Evolutionary conservation across 1,284 basidiomycete genomes (phyloP).

Genomic region (Tylopilus orsonianus): DNA sequence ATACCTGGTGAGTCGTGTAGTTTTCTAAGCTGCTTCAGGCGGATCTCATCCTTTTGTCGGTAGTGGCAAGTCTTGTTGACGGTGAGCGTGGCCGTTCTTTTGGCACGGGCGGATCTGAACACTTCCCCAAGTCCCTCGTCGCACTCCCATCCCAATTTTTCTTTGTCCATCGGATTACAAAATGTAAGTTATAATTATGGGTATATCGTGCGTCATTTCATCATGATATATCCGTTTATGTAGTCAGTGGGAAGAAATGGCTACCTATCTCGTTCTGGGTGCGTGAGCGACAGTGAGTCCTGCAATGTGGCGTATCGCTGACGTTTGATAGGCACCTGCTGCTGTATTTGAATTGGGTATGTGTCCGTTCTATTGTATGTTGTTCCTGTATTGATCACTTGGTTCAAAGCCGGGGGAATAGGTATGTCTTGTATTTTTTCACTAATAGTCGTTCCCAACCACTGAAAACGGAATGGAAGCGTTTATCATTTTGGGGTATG

Average conservation of each 20-base stretch:
- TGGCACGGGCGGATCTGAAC: not conserved
- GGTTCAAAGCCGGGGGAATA: constrained; percentile 14
- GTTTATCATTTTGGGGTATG: constrained; percentile 19
- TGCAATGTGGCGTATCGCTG: constrained; percentile 2
- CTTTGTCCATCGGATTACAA: constrained; percentile 21
- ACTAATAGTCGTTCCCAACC: not conserved
- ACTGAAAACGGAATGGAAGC: constrained; percentile 11
- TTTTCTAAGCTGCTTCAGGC: not conserved
- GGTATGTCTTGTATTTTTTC: constrained; percentile 12
- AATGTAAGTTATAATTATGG: constrained; percentile 14
- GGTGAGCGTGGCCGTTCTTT: constrained; percentile 6
- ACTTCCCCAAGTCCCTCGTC: constrained; percentile 12
- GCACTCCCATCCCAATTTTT: constrained; percentile 23
- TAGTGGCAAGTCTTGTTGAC: constrained; percentile 25
- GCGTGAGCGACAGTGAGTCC: constrained; percentile 4
- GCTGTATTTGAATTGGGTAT: constrained; percentile 21
- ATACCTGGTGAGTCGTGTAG: constrained; percentile 18
- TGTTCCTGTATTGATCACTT: not conserved
- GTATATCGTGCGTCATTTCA: not conserved
- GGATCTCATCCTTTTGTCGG: not conserved
- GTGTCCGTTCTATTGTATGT: not conserved
- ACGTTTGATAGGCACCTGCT: constrained; percentile 18
- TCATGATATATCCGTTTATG: not conserved
- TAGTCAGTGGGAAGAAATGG: constrained; percentile 21
- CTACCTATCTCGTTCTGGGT: constrained; percentile 23